Evolutionary conservation across 179 eudicot genomes (phyloP).

Genomic region (Patellifolia procumbens): DNA sequence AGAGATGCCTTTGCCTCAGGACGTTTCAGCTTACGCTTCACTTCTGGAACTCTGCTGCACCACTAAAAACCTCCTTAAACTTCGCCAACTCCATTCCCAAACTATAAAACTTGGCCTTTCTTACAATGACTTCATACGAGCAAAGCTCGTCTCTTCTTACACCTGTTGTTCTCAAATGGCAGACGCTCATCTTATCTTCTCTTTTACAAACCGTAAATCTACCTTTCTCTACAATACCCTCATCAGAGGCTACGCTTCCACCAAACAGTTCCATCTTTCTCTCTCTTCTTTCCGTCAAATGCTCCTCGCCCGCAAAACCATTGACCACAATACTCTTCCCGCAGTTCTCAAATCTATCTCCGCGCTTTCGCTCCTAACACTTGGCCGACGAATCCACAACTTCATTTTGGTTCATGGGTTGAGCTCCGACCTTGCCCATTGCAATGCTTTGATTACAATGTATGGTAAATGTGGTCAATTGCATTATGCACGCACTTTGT

Average conservation of each 20-base stretch:
- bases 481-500: slow-evolving; percentile 44
- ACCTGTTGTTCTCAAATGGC: slow-evolving; percentile 42
- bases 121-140: slow-evolving; percentile 48
- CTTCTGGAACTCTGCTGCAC: slow-evolving; percentile 39
- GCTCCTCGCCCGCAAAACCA: slow-evolving; percentile 30
- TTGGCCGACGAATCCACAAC: slow-evolving; percentile 45
- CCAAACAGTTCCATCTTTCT: slow-evolving; percentile 36
- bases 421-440: slow-evolving; percentile 38
- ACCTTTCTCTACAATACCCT: slow-evolving; percentile 58
- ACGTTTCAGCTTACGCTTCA: slow-evolving; percentile 22
- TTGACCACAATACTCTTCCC: slow-evolving; percentile 50
- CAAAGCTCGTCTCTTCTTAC: slow-evolving; percentile 52
- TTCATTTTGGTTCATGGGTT: slow-evolving; percentile 46
- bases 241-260: slow-evolving; percentile 47
- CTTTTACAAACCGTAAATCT: slow-evolving; percentile 43
- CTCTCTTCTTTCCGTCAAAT: slow-evolving; percentile 39
- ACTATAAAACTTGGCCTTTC: slow-evolving; percentile 39
- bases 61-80: slow-evolving; percentile 38
- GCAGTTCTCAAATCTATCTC: slow-evolving; percentile 47
- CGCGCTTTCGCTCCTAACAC: slow-evolving; percentile 31
- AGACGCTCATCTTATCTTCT: slow-evolving; percentile 45
- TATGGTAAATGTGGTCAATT: slow-evolving; percentile 50
- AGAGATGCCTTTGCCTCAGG: not conserved
- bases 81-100: slow-evolving; percentile 39
- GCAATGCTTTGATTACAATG: slow-evolving; percentile 55